Conservation (phyloP, 495 filamentous ascomycete species). For the Extremus antarcticus region DNA sequence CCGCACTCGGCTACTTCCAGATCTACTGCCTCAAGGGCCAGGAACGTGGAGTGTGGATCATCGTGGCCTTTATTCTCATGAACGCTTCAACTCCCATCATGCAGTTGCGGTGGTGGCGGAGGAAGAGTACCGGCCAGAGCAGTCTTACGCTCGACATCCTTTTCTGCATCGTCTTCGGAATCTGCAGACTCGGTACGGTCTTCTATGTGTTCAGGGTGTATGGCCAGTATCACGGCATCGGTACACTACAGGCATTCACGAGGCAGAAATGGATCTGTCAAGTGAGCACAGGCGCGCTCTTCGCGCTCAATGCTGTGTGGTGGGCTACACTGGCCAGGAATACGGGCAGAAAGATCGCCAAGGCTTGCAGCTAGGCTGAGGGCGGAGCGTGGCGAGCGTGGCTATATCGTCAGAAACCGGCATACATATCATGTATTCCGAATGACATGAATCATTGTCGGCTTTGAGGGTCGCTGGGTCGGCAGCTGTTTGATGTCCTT, state of each 20-base stretch:
- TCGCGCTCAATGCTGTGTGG: conserved; percentile 3
- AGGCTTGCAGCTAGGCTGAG: too few species aligned
- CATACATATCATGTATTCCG: too few species aligned
- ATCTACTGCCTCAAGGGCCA: conserved; percentile 19
- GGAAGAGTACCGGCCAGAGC: not conserved
- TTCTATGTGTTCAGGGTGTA: conserved; percentile 1
- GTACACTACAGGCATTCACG: not conserved
- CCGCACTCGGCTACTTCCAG: conserved; percentile 20
- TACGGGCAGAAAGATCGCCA: not conserved
- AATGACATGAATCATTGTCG: too few species aligned
- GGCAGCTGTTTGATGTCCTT: conserved; percentile 28
- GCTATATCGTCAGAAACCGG: too few species aligned
- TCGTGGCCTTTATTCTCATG: conserved; percentile 25
- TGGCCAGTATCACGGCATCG: conserved; percentile 5
- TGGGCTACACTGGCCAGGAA: not conserved
- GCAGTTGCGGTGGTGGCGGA: conserved; percentile 5
- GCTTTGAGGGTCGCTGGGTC: not conserved
- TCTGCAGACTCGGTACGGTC: not conserved
- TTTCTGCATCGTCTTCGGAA: not conserved
- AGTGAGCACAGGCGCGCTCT: conserved; percentile 2
- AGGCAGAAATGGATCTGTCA: conserved; percentile 6
- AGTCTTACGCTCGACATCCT: too few species aligned
- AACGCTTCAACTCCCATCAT: conserved; percentile 14
- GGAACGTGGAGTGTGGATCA: conserved; percentile 24
- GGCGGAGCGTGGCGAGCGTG: too few species aligned